Conservation (phyloP, 1,139 yeast genomes). For the Scheffersomyces quercinus region DNA sequence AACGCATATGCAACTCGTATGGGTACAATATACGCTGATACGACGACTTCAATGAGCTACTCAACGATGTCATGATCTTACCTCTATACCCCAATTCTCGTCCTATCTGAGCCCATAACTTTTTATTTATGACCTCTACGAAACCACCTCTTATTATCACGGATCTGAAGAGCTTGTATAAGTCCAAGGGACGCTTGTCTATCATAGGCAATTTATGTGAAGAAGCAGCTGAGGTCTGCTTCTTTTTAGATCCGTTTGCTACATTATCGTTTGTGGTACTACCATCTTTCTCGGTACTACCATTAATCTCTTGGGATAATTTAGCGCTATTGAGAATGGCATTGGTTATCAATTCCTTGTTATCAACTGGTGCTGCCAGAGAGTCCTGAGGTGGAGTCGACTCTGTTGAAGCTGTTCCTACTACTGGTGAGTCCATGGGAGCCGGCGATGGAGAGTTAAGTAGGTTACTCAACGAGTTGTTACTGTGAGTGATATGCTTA, state of each 20-base stretch:
- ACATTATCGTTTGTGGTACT: conserved; percentile 5
- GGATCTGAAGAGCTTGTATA: conserved; percentile 50
- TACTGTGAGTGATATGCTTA: not conserved
- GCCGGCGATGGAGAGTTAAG: conserved; percentile 4
- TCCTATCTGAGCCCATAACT: conserved; percentile 68
- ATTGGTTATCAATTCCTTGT: not conserved
- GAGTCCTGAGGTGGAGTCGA: not conserved
- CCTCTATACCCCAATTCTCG: conserved; percentile 77
- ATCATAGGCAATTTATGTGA: conserved; percentile 47
- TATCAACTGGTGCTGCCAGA: not conserved
- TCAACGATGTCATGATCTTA: conserved; percentile 66
- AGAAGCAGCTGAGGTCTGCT: conserved; percentile 10
- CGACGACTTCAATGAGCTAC: conserved; percentile 65
- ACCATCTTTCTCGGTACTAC: not conserved
- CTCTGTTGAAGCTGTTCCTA: not conserved
- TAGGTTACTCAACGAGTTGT: conserved; percentile 1
- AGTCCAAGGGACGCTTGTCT: conserved; percentile 57
- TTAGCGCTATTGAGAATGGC: not conserved
- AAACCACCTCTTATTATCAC: conserved; percentile 63
- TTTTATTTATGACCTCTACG: conserved; percentile 51
- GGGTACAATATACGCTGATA: conserved; percentile 43
- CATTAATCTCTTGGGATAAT: not conserved
- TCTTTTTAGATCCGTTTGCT: conserved; percentile 18
- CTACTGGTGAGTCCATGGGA: not conserved
- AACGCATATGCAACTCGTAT: conserved; percentile 26